A percentile compares a stretch with the other conserved stretches of the same genome.
These are phyloP conservation scores for Solanum pinnatisectum DNA, from an alignment of 257 asterid genomes.

Conservation along the genomic window DNA sequence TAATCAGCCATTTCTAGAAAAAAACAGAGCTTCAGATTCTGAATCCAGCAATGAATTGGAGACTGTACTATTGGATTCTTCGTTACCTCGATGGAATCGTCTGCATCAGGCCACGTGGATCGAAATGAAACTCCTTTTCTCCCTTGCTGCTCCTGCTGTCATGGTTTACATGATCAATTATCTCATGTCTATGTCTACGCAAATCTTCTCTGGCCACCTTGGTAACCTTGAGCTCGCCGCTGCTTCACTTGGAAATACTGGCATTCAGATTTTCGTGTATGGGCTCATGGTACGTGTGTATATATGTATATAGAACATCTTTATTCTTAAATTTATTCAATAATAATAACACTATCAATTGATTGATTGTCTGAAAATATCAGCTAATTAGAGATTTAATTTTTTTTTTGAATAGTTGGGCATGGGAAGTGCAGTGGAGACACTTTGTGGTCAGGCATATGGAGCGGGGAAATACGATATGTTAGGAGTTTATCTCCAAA, in stretches of 20 bases:
- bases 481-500: constrained; percentile 17
- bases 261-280: constrained; percentile 13
- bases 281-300: constrained; percentile 11
- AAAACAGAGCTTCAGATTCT: background rate
- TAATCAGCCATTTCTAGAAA: background rate
- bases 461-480: constrained; percentile 14
- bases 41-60: constrained; percentile 9
- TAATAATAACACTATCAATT: background rate
- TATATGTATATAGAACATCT: background rate
- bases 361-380: background rate
- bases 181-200: constrained; percentile 19
- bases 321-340: background rate
- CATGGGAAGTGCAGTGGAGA: constrained; percentile 28
- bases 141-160: constrained; percentile 17
- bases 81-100: background rate
- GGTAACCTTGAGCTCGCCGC: constrained; percentile 19
- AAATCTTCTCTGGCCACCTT: constrained; percentile 14
- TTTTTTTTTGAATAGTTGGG: constrained; percentile 5
- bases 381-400: background rate
- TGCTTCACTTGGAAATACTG: constrained; percentile 14
- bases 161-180: constrained; percentile 17
- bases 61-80: background rate
- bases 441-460: constrained; percentile 23
- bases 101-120: constrained; percentile 7
- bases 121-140: constrained; percentile 7